Conservation (phyloP, 306 rosid species). For the Vachellia pachyceras region DNA sequence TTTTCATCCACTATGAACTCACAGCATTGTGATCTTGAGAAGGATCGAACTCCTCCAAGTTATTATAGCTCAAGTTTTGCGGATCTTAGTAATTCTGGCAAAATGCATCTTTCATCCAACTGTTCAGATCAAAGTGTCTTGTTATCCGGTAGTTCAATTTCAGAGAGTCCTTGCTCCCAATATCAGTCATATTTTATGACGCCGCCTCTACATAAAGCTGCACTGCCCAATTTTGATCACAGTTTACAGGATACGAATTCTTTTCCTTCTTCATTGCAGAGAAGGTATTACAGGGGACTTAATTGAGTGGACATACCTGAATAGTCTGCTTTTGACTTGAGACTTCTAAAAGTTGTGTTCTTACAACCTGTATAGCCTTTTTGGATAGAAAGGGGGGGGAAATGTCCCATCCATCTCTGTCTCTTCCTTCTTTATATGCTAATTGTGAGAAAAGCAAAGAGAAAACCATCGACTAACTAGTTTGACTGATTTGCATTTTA, state of each 20-base stretch:
- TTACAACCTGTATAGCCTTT: not conserved
- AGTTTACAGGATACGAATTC: constrained; percentile 1
- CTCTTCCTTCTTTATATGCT: not conserved
- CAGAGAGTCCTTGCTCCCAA: constrained; percentile 20
- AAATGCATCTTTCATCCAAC: not conserved
- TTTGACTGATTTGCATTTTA: not conserved
- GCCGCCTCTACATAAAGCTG: not conserved
- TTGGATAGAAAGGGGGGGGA: too few species aligned
- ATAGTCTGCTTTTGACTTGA: not conserved
- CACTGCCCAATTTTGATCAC: not conserved
- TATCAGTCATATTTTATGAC: constrained; percentile 22
- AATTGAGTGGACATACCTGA: not conserved
- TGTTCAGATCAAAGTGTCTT: constrained; percentile 13
- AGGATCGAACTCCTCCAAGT: constrained; percentile 27
- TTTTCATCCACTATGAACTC: constrained; percentile 8
- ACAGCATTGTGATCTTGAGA: constrained; percentile 12
- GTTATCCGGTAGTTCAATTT: constrained; percentile 6
- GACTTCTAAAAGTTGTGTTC: not conserved
- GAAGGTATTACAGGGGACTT: constrained; percentile 1
- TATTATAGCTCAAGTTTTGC: constrained; percentile 10
- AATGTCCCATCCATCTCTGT: not conserved
- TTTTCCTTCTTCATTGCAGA: constrained; percentile 15
- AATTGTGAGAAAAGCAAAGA: not conserved
- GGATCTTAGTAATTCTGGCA: constrained; percentile 14
- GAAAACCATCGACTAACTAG: not conserved